phyloP scores from a whole-genome alignment of 2,329 filamentous ascomycete species.

The Penicillium griseofulvum region DNA sequence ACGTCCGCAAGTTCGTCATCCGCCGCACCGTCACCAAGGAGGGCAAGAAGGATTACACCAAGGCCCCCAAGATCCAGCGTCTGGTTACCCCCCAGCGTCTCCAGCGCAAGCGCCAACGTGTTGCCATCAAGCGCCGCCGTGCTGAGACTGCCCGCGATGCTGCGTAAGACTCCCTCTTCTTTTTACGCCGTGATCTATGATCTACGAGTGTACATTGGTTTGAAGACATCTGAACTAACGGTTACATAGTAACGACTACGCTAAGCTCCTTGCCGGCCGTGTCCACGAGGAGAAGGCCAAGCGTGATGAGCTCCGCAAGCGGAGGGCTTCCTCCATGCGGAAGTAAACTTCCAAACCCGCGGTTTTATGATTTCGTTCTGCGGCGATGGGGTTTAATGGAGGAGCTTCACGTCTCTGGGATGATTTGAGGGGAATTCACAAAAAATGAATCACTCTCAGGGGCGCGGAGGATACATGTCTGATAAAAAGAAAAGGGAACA shows the following conservation, averaged over 20 bases:
- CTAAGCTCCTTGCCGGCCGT: constrained; percentile 93
- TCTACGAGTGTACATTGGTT: not conserved
- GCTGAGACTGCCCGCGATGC: constrained; percentile 97
- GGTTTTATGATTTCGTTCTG: constrained; percentile 32
- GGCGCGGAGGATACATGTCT: constrained; percentile 25
- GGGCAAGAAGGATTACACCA: constrained; percentile 98
- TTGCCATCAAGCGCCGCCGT: constrained; percentile 97
- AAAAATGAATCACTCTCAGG: constrained; percentile 22
- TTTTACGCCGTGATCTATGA: not conserved
- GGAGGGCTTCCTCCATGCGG: constrained; percentile 94
- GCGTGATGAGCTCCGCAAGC: constrained; percentile 93
- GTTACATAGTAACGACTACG: constrained; percentile 80
- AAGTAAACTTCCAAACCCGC: constrained; percentile 55
- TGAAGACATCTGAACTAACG: constrained; percentile 25
- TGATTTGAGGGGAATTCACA: constrained; percentile 24
- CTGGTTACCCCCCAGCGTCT: constrained; percentile 99
- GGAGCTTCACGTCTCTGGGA: constrained; percentile 36
- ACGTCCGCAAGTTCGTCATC: constrained; percentile 99
- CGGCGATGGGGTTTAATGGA: constrained; percentile 34
- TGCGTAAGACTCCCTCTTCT: constrained; percentile 68
- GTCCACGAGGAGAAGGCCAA: constrained; percentile 92
- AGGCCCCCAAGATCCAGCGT: constrained; percentile 99
- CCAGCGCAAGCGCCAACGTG: constrained; percentile 98
- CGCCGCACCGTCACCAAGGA: constrained; percentile 96
- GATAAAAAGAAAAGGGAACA: constrained; percentile 22